Conservation (phyloP, 805 yeast genomes). For the Suhomyces kilbournensis region DNA sequence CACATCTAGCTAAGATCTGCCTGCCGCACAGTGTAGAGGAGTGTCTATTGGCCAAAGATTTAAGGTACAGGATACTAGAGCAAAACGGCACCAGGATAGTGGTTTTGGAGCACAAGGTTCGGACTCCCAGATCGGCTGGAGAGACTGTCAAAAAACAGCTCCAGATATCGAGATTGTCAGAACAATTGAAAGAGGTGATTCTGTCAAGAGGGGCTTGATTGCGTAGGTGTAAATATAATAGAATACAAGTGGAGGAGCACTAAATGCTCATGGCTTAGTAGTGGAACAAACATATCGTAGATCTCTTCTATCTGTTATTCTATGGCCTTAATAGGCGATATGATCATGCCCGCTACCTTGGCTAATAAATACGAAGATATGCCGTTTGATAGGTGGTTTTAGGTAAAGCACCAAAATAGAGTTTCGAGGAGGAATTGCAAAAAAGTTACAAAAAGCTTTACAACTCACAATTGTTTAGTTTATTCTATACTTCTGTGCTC, state of each 20-base stretch:
- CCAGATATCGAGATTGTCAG: background rate
- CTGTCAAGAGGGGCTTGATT: background rate
- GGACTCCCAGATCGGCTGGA: background rate
- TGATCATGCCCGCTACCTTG: too few relatives aligned
- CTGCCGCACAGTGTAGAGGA: background rate
- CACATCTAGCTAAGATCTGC: constrained; percentile 5
- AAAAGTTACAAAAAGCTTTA: too few relatives aligned
- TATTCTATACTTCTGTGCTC: too few relatives aligned
- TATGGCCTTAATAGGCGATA: too few relatives aligned
- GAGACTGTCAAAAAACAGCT: background rate
- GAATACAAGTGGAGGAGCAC: background rate
- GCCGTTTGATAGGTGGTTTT: too few relatives aligned
- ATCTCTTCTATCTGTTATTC: too few relatives aligned
- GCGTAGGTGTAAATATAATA: background rate
- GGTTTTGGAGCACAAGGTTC: background rate
- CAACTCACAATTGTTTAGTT: too few relatives aligned
- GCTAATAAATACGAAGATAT: too few relatives aligned
- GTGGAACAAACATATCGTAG: background rate
- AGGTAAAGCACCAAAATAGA: too few relatives aligned
- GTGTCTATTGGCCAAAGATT: constrained; percentile 1
- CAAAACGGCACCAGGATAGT: background rate
- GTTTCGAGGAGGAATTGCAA: too few relatives aligned
- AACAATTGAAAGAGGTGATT: background rate
- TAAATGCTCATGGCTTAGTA: background rate
- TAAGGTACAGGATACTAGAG: background rate